phyloP scores from a whole-genome alignment of 306 rosid genomes.

The Leucaena leucocephala region DNA sequence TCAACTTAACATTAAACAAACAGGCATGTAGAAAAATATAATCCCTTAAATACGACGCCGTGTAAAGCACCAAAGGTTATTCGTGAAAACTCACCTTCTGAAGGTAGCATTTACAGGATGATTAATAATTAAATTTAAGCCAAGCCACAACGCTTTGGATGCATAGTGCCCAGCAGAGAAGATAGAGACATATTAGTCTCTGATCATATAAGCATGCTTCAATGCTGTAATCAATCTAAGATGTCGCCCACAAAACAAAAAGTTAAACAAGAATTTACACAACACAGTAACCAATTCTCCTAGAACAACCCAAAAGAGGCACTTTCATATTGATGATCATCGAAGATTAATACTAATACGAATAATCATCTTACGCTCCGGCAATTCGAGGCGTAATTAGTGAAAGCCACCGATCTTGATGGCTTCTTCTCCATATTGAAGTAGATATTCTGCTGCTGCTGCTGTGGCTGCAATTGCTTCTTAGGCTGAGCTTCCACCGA shows the following conservation, averaged over 20 bases:
- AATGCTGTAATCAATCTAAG: neutral
- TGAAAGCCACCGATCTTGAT: neutral
- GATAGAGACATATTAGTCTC: neutral
- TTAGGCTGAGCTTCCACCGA: neutral
- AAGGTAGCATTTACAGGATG: slow-evolving; percentile 14
- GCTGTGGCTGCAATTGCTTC: neutral
- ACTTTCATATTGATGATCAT: neutral
- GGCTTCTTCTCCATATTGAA: slow-evolving; percentile 1
- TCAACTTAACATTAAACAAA: neutral
- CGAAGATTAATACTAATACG: neutral
- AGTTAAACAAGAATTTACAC: slow-evolving; percentile 5
- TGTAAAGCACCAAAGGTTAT: slow-evolving; percentile 1
- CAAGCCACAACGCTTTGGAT: slow-evolving; percentile 11
- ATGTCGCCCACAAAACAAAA: too few relatives aligned
- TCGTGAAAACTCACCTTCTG: neutral
- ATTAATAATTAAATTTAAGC: slow-evolving; percentile 9
- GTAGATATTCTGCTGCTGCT: slow-evolving; percentile 13
- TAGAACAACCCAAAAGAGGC: neutral
- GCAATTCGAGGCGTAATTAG: neutral
- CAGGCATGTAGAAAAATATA: neutral
- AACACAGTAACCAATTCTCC: neutral
- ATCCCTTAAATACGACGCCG: neutral
- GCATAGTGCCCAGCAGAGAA: neutral
- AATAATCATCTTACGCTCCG: slow-evolving; percentile 9
- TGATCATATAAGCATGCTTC: slow-evolving; percentile 1